A percentile compares a stretch with the other conserved stretches of the same genome.
Conservation (phyloP, 169 alveolate species). For the Cryptosporidium ubiquitum region DNA sequence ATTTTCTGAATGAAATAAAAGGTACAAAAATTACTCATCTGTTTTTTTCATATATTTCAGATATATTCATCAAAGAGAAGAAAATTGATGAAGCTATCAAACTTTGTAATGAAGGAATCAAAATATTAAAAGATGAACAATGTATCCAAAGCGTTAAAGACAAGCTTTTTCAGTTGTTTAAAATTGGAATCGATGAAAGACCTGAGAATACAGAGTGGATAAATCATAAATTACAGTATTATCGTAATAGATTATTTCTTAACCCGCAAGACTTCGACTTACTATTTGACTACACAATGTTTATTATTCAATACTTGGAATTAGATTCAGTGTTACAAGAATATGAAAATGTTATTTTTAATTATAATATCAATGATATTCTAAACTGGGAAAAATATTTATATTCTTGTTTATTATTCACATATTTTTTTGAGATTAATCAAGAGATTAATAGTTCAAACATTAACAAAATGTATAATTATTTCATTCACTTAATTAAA, state of each 20-base stretch:
- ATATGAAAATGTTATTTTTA: conserved; percentile 3
- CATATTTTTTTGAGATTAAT: conserved; percentile 15
- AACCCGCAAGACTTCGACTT: conserved; percentile 29
- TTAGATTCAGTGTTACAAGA: conserved; percentile 1
- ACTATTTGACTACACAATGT: conserved; percentile 47
- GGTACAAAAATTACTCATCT: background rate
- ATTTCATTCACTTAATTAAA: conserved; percentile 20
- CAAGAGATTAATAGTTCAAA: background rate
- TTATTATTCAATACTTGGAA: conserved; percentile 44
- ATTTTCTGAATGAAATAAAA: background rate
- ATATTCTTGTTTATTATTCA: conserved; percentile 20
- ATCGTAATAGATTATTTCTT: background rate
- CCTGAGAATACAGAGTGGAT: conserved; percentile 52
- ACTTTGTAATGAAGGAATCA: conserved; percentile 27
- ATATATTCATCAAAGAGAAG: conserved; percentile 6
- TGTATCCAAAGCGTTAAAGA: conserved; percentile 8
- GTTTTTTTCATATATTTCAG: conserved; percentile 17
- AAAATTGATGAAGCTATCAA: conserved; percentile 41
- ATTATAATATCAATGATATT: background rate
- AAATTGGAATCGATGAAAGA: conserved; percentile 33
- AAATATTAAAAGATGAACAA: background rate
- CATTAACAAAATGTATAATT: conserved; percentile 1
- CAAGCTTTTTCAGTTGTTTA: conserved; percentile 12
- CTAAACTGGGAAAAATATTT: conserved; percentile 45
- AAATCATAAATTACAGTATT: conserved; percentile 7